These are phyloP conservation scores for Fusarium irregulare DNA, from an alignment of 2,329 filamentous ascomycete genomes.

Conservation along the genomic window DNA sequence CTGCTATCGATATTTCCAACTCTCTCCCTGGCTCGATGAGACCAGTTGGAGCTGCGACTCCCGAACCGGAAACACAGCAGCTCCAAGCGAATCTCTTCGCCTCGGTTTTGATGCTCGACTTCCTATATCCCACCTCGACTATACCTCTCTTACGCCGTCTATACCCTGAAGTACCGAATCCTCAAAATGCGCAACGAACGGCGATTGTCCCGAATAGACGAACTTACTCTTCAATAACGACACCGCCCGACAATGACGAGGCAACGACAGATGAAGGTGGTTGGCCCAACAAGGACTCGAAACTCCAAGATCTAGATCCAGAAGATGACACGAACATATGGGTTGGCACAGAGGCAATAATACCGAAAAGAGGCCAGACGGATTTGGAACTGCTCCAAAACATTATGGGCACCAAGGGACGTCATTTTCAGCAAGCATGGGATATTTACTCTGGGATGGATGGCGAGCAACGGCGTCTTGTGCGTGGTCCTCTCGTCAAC, in stretches of 20 bases:
- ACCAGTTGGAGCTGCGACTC: constrained; percentile 34
- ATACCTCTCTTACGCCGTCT: constrained; percentile 56
- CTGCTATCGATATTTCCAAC: constrained; percentile 60
- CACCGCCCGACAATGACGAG: constrained; percentile 9
- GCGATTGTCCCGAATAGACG: constrained; percentile 38
- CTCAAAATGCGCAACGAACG: constrained; percentile 34
- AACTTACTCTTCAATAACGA: constrained; percentile 45
- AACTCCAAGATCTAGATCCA: background rate
- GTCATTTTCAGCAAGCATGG: constrained; percentile 58
- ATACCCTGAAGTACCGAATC: constrained; percentile 45
- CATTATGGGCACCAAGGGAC: constrained; percentile 43
- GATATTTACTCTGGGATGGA: constrained; percentile 55
- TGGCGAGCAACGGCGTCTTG: constrained; percentile 43
- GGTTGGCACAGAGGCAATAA: background rate
- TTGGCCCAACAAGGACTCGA: background rate
- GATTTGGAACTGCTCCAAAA: constrained; percentile 16
- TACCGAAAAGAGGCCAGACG: background rate
- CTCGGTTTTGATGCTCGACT: constrained; percentile 66
- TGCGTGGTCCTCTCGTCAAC: constrained; percentile 52
- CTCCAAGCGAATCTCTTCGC: constrained; percentile 52
- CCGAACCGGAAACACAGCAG: constrained; percentile 43
- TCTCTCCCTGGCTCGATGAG: constrained; percentile 54
- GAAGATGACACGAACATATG: background rate
- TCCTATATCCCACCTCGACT: constrained; percentile 63
- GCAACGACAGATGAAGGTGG: background rate